Evolutionary conservation across 106 monocot species (phyloP), one percentile per base, ranked within the genome.

Genomic region (Dactylorhiza incarnata): DNA sequence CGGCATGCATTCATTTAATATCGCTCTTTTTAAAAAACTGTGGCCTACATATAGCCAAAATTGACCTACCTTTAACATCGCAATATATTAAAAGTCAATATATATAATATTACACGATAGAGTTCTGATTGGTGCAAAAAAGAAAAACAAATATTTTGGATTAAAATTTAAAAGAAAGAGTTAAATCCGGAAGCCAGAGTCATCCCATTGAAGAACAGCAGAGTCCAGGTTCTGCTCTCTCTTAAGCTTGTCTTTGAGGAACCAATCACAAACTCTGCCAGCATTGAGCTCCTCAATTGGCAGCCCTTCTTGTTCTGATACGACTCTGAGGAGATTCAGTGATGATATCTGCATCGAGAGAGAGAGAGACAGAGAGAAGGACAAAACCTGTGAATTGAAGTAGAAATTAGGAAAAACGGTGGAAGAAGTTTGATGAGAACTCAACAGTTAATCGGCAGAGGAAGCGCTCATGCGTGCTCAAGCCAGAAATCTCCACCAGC

Each of bases 201-300:
- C 89, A 76, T 89, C 94, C 94, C 94, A 94, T 48, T 94, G 91
- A 24, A 94, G 85, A 23, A 94, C 94, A 46, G 91, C 91, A 78
- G 91, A 85, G n/a, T 81, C 89, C 47, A 81, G 46, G 65, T 89
- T 82, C 73, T 95, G 91, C 80, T 95, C 89, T 50, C 92, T 82
- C 78, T 88, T 95, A 73, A 90, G 89, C 78, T 95, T 92, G 84
- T 95, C 95, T 76, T 95, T 95, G 23, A 95, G 46, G 84, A 92
- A 95, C 95, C 92, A 92, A 75, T 95, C 92, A 59, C 92, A 95
- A 69, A 95, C n/a, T 12, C 79, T 48, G 12, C 95, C 95, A 5
- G 91, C 95, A 79, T 95, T 89, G 2, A 91, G 95, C 78, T 94
- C 94, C 77, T 91, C 91, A 20, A 94, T 87, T 4, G 91, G 48